A percentile compares a stretch with the other conserved stretches of the same genome.
phyloP scores from a whole-genome alignment of 345 rosid genomes.

The Gossypium australe region DNA sequence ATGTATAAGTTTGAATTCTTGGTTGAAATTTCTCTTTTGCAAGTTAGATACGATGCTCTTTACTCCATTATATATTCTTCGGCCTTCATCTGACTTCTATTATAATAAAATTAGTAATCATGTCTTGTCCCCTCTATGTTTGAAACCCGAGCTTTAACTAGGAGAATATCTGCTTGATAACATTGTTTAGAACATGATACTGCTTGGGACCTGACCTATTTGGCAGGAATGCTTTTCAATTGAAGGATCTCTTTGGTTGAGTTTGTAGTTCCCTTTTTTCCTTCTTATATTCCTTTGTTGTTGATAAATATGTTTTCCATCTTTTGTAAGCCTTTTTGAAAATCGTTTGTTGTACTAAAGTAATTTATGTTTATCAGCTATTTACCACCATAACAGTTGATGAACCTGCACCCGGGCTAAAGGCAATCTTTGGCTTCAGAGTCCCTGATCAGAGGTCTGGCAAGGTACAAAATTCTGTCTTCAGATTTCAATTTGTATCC shows the following conservation, averaged over 20 bases:
- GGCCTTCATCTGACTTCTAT: background rate
- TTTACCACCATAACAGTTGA: conserved; percentile 66
- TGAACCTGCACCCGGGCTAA: conserved; percentile 90
- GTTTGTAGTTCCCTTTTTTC: background rate
- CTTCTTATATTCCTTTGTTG: background rate
- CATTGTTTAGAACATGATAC: background rate
- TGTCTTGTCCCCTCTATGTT: background rate
- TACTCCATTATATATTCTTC: background rate
- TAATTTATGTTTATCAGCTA: conserved; percentile 41
- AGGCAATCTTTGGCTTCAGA: conserved; percentile 71
- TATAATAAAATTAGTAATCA: background rate
- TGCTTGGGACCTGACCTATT: background rate
- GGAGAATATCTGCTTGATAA: background rate
- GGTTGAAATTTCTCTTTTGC: background rate
- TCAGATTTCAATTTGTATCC: background rate
- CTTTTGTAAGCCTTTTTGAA: background rate
- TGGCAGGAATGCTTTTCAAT: background rate
- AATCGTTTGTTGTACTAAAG: background rate
- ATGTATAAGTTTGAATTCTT: background rate
- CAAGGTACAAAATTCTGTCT: conserved; percentile 43
- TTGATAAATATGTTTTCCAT: background rate
- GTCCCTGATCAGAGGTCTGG: conserved; percentile 94
- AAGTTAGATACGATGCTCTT: background rate
- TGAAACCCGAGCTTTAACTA: background rate
- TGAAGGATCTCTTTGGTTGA: background rate